Percentiles rank a stretch among this genome's conserved stretches.
Evolutionary conservation across 345 rosid species (phyloP).

Genomic region (Sonneratia caseolaris): DNA sequence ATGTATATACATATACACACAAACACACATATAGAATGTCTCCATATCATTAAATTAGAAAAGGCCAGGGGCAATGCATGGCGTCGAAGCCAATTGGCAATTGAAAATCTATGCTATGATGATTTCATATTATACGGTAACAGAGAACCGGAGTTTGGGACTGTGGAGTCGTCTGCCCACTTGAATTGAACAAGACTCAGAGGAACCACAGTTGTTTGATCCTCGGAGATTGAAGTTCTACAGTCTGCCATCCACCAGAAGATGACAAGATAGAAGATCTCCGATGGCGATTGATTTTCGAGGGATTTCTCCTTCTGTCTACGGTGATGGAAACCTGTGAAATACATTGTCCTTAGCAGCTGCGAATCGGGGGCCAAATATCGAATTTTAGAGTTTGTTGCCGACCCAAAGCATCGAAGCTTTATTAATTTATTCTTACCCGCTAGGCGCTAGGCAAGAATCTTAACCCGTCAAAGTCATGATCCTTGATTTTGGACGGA

Average conservation of each 20-base stretch:
- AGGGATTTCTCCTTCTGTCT: conserved; percentile 18
- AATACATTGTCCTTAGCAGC: background rate
- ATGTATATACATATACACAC: too few species aligned
- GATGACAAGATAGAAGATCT: conserved; percentile 6
- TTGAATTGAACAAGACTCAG: background rate
- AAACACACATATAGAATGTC: too few species aligned
- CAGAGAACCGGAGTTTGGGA: too few species aligned
- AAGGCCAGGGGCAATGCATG: background rate
- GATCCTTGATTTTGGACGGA: background rate
- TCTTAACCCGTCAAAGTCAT: background rate
- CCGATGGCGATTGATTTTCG: conserved; percentile 13
- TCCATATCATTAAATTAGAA: background rate
- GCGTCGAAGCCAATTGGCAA: background rate
- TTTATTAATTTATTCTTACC: background rate
- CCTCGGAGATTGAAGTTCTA: conserved; percentile 10
- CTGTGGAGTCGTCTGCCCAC: background rate
- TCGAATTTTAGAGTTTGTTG: too few species aligned
- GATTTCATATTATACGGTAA: too few species aligned
- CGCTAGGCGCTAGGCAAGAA: background rate
- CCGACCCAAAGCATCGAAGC: too few species aligned
- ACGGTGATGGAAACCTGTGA: background rate
- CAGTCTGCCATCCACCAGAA: background rate
- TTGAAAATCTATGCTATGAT: background rate
- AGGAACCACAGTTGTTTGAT: background rate
- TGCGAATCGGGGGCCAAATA: too few species aligned